Conservation (phyloP, 2,329 filamentous ascomycete genomes). For the Monilinia vaccinii-corymbosi region DNA sequence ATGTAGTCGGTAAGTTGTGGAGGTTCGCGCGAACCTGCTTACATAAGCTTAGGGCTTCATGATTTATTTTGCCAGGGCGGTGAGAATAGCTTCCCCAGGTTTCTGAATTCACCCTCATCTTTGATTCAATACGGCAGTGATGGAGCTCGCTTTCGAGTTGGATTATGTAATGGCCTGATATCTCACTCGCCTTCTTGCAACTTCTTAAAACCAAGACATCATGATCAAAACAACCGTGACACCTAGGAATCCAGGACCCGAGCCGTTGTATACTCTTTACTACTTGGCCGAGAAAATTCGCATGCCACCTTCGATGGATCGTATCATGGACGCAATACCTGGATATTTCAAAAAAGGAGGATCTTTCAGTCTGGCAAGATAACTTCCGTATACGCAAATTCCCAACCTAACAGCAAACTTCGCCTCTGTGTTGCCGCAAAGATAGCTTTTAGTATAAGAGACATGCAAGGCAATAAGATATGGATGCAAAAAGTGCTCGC, state of each 20-base stretch:
- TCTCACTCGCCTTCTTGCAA: not conserved
- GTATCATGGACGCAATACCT: not conserved
- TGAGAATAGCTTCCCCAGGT: not conserved
- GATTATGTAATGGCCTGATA: not conserved
- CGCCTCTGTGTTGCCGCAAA: not conserved
- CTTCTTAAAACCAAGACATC: not conserved
- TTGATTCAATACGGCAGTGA: not conserved
- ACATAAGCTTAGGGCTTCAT: not conserved
- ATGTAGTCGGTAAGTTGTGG: not conserved
- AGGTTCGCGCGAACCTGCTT: not conserved
- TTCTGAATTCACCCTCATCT: not conserved
- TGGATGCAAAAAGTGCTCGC: too few species aligned
- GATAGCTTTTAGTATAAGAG: not conserved
- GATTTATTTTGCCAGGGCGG: not conserved
- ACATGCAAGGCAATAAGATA: not conserved
- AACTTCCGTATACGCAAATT: not conserved
- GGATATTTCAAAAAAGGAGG: not conserved
- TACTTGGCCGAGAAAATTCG: conserved; percentile 4
- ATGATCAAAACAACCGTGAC: too few species aligned
- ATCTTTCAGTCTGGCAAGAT: too few species aligned
- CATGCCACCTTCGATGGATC: too few species aligned
- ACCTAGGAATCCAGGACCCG: not conserved
- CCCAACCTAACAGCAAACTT: not conserved
- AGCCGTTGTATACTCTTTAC: not conserved
- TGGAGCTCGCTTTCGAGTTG: not conserved